Conservation (phyloP, 495 filamentous ascomycete species). For the Penicillium alfredii region DNA sequence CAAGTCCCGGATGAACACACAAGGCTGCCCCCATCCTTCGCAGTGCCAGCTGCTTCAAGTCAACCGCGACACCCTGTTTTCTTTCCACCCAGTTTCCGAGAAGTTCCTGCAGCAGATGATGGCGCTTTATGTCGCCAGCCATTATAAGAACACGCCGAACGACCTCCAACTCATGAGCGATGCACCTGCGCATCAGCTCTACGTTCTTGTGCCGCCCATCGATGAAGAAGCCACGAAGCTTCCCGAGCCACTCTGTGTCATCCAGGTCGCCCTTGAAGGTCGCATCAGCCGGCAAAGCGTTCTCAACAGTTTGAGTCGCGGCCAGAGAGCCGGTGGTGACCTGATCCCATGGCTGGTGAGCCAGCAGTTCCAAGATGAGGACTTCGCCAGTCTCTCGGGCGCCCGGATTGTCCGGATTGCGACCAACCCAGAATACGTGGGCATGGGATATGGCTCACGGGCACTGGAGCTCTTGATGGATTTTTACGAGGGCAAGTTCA, state of each 20-base stretch:
- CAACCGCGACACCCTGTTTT: constrained; percentile 96
- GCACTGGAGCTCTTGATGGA: constrained; percentile 80
- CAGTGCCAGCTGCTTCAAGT: constrained; percentile 88
- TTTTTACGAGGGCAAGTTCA: constrained; percentile 94
- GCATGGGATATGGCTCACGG: constrained; percentile 90
- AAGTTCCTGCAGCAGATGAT: constrained; percentile 99
- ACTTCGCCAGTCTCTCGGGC: constrained; percentile 89
- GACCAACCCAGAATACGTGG: constrained; percentile 89
- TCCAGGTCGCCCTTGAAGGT: constrained; percentile 93
- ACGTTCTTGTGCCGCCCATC: constrained; percentile 86
- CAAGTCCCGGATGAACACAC: constrained; percentile 63
- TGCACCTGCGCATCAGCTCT: constrained; percentile 94
- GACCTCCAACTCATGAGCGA: constrained; percentile 97
- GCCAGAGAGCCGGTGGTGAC: constrained; percentile 86
- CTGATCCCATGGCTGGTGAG: constrained; percentile 97
- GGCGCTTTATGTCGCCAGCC: constrained; percentile 92
- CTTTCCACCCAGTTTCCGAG: constrained; percentile 94
- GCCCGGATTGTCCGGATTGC: constrained; percentile 92
- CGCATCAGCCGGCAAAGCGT: constrained; percentile 91
- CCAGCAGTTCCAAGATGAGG: constrained; percentile 97
- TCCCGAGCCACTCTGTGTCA: constrained; percentile 89
- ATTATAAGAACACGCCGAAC: constrained; percentile 98
- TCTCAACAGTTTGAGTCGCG: constrained; percentile 78
- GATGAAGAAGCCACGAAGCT: constrained; percentile 68
- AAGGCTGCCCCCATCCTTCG: constrained; percentile 83